A percentile compares a stretch with the other conserved stretches of the same genome.
Evolutionary conservation across 169 alveolate genomes (phyloP).

Genomic region (Neospora caninum): DNA sequence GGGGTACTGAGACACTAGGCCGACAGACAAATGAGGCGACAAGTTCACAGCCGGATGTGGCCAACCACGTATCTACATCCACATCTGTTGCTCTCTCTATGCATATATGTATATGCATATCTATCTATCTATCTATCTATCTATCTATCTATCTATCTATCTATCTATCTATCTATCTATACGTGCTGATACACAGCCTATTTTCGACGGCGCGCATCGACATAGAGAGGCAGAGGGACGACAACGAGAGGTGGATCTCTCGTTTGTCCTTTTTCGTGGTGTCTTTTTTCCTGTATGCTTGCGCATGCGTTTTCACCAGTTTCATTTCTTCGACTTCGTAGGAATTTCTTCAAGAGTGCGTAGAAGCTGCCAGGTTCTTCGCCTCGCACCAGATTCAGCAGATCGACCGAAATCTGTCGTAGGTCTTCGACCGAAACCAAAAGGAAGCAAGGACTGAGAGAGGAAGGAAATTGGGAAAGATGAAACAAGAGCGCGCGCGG

Average conservation of each 20-base stretch:
- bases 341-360: constrained; percentile 51
- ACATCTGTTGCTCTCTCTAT: background rate
- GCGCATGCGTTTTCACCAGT: background rate
- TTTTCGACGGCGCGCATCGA: no score
- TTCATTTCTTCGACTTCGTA: background rate
- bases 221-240: no score
- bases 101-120: background rate
- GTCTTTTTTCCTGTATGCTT: no score
- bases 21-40: no score
- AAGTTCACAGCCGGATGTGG: no score
- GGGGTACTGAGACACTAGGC: no score
- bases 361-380: constrained; percentile 31
- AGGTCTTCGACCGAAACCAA: background rate
- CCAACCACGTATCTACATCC: no score
- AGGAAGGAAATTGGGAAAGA: background rate
- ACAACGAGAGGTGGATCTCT: no score
- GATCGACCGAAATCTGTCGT: constrained; percentile 40
- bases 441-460: background rate
- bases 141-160: no score
- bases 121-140: no score
- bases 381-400: constrained; percentile 52
- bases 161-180: background rate
- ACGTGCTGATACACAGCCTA: no score
- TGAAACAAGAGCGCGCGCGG: background rate
- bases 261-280: no score